Base-by-base conservation (phyloP, 2,329 filamentous ascomycete genomes). In the Sarocladium oryzae region DNA sequence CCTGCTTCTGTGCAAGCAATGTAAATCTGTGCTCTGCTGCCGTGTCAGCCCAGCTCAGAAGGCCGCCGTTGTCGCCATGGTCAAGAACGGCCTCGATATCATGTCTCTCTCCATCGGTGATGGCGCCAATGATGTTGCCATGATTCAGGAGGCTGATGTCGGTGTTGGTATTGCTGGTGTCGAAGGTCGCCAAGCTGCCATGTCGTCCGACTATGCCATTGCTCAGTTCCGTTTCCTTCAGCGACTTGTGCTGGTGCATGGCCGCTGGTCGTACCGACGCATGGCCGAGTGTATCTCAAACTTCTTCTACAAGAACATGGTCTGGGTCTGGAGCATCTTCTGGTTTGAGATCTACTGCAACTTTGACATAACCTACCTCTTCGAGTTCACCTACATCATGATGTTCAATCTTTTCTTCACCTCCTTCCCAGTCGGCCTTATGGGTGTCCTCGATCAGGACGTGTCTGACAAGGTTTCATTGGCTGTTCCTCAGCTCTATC, bases 271-370 rank as follows among this genome's bases (percentile, higher is more conserved):
- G n/a, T 99, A 99, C 71, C 82, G 92, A 50, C 84, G 93, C 60
- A 74, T 99, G 66, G 89, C 86, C 26, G 93, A 99, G 73, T 88
- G 86, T 43, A 96, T 95, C 62, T 89, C 90, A 67, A 99, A 99
- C 68, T 99, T 99, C 78, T 99, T 99, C 76, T 99, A 97, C 82
- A 99, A 99, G 86, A 99, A 97, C 74, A 87, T 99, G 69, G 86
- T 97, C 50, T 99, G 93, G 93, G 93, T 89, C 1, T 92, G 96
- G 64, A 81, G 86, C 38, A 87, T 99, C 53, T 96, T 97, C 78
- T 97, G 92, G 92, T 99, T 88, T 69, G 90, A 95, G 66, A 89
- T 96, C 51, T 99, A 87, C 70, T 89, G 88, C 75, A 86, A 95
- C 70, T 96, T 95, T 67, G 93, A 99, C 72, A 90, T 92, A 68